phyloP scores from a whole-genome alignment of 768 basidiomycete species.

The Tricholoma bakamatsutake region DNA sequence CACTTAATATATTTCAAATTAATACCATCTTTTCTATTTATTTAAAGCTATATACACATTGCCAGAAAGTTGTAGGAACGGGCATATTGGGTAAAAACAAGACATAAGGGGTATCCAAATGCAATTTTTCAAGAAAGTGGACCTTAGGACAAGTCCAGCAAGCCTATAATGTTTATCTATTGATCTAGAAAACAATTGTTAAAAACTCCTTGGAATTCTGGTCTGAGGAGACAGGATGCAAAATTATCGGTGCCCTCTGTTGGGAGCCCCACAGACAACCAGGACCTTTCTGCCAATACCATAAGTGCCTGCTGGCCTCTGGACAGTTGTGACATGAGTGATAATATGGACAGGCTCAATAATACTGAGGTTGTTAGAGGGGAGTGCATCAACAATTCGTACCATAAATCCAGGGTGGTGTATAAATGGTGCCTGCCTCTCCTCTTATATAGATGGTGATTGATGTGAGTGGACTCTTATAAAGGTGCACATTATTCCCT shows the following conservation, averaged over 20 bases:
- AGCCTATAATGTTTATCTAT: neutral
- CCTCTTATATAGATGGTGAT: conserved; percentile 5
- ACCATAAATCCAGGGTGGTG: conserved; percentile 12
- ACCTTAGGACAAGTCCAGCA: neutral
- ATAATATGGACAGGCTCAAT: conserved; percentile 21
- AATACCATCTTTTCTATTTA: no score
- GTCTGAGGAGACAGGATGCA: neutral
- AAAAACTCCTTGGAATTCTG: neutral
- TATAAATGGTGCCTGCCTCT: conserved; percentile 16
- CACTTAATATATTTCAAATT: neutral
- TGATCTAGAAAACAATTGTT: neutral
- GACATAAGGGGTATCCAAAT: neutral
- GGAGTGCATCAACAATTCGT: conserved; percentile 11
- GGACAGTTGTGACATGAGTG: conserved; percentile 16
- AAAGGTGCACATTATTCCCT: conserved; percentile 15
- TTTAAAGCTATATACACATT: neutral
- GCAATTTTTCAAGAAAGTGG: neutral
- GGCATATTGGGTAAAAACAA: no score
- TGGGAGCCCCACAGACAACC: neutral
- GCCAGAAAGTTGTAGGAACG: neutral
- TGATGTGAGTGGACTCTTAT: conserved; percentile 17
- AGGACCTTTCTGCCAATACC: neutral
- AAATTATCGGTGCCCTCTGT: neutral
- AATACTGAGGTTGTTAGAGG: conserved; percentile 10
- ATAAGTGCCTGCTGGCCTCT: conserved; percentile 16